These are phyloP conservation scores for Podospora appendiculata DNA, from an alignment of 495 filamentous ascomycete species.

Conservation along the genomic window DNA sequence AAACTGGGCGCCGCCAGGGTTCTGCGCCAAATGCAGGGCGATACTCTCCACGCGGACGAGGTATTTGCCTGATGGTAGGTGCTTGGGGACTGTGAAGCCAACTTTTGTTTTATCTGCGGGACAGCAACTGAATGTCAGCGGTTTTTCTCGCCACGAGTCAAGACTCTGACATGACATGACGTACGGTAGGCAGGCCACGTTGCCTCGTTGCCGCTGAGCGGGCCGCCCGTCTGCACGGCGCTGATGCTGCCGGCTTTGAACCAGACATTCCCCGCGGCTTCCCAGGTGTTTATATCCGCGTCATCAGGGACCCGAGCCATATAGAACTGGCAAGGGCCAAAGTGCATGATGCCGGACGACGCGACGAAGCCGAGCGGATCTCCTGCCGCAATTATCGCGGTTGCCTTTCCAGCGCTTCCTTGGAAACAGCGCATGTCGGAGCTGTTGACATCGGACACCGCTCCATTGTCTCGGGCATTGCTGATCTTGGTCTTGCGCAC, in stretches of 20 bases:
- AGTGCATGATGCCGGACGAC: constrained; percentile 32
- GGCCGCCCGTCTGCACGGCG: constrained; percentile 15
- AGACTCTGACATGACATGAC: background rate
- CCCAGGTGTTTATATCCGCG: constrained; percentile 35
- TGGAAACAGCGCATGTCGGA: constrained; percentile 40
- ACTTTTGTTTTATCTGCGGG: background rate
- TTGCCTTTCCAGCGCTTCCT: constrained; percentile 17
- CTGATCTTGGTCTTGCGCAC: constrained; percentile 34
- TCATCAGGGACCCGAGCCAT: constrained; percentile 40
- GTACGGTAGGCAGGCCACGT: constrained; percentile 35
- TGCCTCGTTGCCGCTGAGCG: constrained; percentile 14
- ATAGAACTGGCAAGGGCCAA: constrained; percentile 41
- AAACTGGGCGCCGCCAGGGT: constrained; percentile 28
- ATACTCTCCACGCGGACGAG: constrained; percentile 29
- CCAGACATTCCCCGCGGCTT: constrained; percentile 40
- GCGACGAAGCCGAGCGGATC: constrained; percentile 35
- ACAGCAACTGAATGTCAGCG: background rate
- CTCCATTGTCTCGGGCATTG: constrained; percentile 38
- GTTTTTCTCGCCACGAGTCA: too few relatives aligned
- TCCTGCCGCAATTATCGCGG: constrained; percentile 31
- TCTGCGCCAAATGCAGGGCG: constrained; percentile 27
- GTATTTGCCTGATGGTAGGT: constrained; percentile 27
- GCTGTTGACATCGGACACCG: constrained; percentile 32
- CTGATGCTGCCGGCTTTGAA: constrained; percentile 38
- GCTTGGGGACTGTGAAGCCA: constrained; percentile 20